phyloP scores from a whole-genome alignment of 176 grass and related monocot species.

The Dendrocalamus sinicus region DNA sequence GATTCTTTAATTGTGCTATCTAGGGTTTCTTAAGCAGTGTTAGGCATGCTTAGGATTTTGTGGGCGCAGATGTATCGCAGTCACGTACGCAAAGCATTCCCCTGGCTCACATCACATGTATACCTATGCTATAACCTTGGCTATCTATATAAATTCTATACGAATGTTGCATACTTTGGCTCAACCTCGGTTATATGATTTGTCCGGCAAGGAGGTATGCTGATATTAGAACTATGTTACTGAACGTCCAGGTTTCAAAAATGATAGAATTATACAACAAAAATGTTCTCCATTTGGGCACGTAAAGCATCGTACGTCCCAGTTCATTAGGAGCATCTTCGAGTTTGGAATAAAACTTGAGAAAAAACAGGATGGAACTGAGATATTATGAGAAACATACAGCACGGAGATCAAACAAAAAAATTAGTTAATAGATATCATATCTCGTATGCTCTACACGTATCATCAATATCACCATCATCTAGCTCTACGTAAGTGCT shows the following conservation, averaged over 20 bases:
- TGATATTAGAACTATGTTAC: not conserved
- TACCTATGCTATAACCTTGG: not conserved
- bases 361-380: not conserved
- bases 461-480: constrained; percentile 43
- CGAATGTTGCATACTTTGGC: not conserved
- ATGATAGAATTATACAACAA: not conserved
- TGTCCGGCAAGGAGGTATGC: not conserved
- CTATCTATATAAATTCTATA: not conserved
- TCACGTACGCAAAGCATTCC: not conserved
- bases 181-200: constrained; percentile 2
- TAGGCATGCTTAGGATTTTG: not conserved
- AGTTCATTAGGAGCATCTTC: not conserved
- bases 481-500: constrained; percentile 46
- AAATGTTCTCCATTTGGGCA: not conserved
- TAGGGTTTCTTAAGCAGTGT: not conserved
- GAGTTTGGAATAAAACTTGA: not conserved
- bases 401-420: not conserved
- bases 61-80: not conserved
- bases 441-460: constrained; percentile 46
- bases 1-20: constrained; percentile 56
- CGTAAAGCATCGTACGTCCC: constrained; percentile 1
- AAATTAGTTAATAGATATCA: constrained; percentile 33
- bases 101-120: not conserved
- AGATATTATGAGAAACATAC: not conserved
- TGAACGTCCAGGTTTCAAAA: not conserved